Evolutionary conservation across 2,329 filamentous ascomycete genomes (phyloP), one percentile per base, ranked within the genome.

Genomic region (Microcera coccophila): DNA sequence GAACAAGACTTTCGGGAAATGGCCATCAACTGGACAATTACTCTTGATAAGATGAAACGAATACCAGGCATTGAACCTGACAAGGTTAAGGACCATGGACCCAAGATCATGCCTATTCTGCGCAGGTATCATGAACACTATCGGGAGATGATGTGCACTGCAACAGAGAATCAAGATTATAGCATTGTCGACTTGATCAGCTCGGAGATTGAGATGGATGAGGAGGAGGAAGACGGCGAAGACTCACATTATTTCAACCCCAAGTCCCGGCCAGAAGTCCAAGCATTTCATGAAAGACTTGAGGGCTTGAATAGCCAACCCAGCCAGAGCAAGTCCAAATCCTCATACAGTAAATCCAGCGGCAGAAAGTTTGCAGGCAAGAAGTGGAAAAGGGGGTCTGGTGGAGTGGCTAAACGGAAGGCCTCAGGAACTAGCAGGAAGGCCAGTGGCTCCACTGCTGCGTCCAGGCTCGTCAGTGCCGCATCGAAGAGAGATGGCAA

Each of bases 1-100:
- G 83, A 89, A 47, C 73, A 72, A 17, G 74, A 87, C 12, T 74
- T 90, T 38, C 79, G 82, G 26, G 77, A 84, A 52, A 90, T 93
- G 84, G 83, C 79, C 11, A 79, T 89, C 38, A 65, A 72, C 24
- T 85, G 85, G 72, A 86, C 85, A 1, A 72, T 69, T 7, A 79
- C 72, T 8, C 56, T 79, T 9, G 74, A 78, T 14, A 69, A 80
- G 44, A 85, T 93, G 80, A 68, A 66, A 22, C 63, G 64, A 8
- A 85, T 91, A 37, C 73, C 74, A 0, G 78, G 75, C 9, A 83
- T 90, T 44, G 75, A 84, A 41, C 50, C 61, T 2, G 77, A 81
- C 19, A 84, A 81, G 58, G 82, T 89, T 18, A 60, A 71, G 34
- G 68, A 70, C 2, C 81, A 82, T 57, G 86, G 86, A 7, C 67